A percentile compares a stretch with the other conserved stretches of the same genome.
Conservation (phyloP, 805 yeast genomes). For the Brettanomyces naardenensis region DNA sequence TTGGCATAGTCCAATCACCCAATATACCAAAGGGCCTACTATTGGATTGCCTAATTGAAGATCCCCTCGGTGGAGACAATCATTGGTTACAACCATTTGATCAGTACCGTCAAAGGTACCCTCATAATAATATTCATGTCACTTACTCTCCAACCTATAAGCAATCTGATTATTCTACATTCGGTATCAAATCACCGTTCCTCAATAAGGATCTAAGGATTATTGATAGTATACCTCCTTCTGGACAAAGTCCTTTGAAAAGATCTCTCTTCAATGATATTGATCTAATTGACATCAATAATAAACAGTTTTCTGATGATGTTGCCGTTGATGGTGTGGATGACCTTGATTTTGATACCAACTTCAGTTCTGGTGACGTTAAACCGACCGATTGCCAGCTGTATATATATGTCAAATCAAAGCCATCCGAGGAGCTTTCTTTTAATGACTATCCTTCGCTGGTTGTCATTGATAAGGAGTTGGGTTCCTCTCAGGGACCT, state of each 20-base stretch:
- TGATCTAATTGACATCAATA: slow-evolving; percentile 23
- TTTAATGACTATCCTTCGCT: slow-evolving; percentile 18
- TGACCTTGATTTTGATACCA: slow-evolving; percentile 5
- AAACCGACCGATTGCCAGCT: slow-evolving; percentile 19
- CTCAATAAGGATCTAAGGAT: slow-evolving; percentile 21
- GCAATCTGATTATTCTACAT: slow-evolving; percentile 7
- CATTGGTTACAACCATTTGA: slow-evolving; percentile 12
- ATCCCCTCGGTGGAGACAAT: slow-evolving; percentile 23
- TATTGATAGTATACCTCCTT: slow-evolving; percentile 10
- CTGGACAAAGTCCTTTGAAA: slow-evolving; percentile 12
- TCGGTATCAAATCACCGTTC: slow-evolving; percentile 23
- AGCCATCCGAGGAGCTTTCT: not conserved
- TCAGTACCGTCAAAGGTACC: slow-evolving; percentile 6
- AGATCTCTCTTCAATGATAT: slow-evolving; percentile 22
- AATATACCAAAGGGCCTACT: slow-evolving; percentile 15
- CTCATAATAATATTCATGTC: slow-evolving; percentile 10
- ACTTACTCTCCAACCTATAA: slow-evolving; percentile 8
- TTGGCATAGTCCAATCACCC: slow-evolving; percentile 22
- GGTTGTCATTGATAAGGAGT: slow-evolving; percentile 13
- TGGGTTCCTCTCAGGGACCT: slow-evolving; percentile 9
- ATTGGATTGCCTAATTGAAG: slow-evolving; percentile 20
- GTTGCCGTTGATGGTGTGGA: slow-evolving; percentile 11
- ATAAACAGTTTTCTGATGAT: slow-evolving; percentile 5
- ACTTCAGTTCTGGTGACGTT: not conserved
- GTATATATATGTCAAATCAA: slow-evolving; percentile 20